Evolutionary conservation across 768 basidiomycete genomes (phyloP).

Genomic region (Filobasidium wieringae): DNA sequence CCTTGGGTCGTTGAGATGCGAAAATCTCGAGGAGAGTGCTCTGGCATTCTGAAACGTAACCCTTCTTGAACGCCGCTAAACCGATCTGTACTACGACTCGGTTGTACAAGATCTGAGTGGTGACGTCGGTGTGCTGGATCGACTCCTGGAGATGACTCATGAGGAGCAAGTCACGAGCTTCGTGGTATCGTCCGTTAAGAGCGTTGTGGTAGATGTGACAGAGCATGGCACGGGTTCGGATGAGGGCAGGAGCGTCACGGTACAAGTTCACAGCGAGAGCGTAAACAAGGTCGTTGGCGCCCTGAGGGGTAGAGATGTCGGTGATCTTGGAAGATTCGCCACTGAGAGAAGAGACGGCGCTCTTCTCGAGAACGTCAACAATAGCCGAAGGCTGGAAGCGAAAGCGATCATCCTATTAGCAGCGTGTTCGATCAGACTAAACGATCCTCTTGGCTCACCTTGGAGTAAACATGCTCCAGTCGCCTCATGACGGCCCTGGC

Average conservation of each 20-base stretch:
- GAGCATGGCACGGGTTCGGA: constrained; percentile 93
- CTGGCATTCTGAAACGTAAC: constrained; percentile 87
- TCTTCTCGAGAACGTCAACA: constrained; percentile 73
- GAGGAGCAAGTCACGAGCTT: constrained; percentile 90
- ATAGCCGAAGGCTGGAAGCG: constrained; percentile 71
- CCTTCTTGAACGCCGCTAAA: constrained; percentile 88
- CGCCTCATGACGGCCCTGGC: constrained; percentile 86
- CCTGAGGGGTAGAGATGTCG: constrained; percentile 48
- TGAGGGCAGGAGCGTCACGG: constrained; percentile 75
- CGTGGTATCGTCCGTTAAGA: constrained; percentile 89
- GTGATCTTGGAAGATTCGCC: constrained; percentile 47
- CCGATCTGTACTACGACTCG: constrained; percentile 94
- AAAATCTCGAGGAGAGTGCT: constrained; percentile 89
- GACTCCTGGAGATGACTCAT: constrained; percentile 99
- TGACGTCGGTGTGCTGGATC: constrained; percentile 88
- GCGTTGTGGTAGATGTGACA: constrained; percentile 96
- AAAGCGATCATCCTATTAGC: too few relatives aligned
- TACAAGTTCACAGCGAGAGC: constrained; percentile 83
- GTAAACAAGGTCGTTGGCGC: constrained; percentile 70
- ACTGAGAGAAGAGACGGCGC: constrained; percentile 45
- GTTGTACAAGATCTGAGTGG: constrained; percentile 95
- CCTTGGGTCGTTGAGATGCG: constrained; percentile 90
- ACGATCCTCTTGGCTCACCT: constrained; percentile 49
- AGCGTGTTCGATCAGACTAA: constrained; percentile 17
- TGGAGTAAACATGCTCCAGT: constrained; percentile 94